Conservation (phyloP, 2,329 filamentous ascomycete species). For the Colletotrichum salicis region DNA sequence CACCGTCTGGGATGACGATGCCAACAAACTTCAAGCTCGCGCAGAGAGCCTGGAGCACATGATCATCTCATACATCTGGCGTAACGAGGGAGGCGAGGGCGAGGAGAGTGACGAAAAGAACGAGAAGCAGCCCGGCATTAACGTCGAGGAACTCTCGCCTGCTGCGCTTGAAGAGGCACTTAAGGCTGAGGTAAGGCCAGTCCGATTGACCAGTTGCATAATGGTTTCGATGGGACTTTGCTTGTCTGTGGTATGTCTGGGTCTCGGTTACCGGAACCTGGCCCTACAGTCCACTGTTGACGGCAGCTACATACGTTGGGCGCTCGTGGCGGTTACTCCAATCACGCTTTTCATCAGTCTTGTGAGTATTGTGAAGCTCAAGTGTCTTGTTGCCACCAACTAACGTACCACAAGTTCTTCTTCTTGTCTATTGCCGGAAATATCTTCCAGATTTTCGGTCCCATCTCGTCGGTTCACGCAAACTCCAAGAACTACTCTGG, state of each 20-base stretch:
- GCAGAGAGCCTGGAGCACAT: slow-evolving; percentile 62
- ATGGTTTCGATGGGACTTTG: slow-evolving; percentile 63
- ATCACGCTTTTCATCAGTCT: slow-evolving; percentile 69
- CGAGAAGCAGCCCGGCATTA: slow-evolving; percentile 48
- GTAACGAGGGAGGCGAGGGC: slow-evolving; percentile 45
- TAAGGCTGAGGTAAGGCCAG: slow-evolving; percentile 55
- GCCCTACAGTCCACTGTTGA: slow-evolving; percentile 66
- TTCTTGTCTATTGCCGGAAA: slow-evolving; percentile 54
- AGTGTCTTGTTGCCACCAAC: neutral
- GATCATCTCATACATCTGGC: slow-evolving; percentile 69
- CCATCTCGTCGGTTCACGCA: slow-evolving; percentile 53
- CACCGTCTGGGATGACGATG: slow-evolving; percentile 73
- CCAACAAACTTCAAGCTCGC: slow-evolving; percentile 63
- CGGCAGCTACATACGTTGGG: slow-evolving; percentile 62
- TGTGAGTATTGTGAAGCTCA: slow-evolving; percentile 43
- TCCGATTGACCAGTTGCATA: slow-evolving; percentile 65
- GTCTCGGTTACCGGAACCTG: slow-evolving; percentile 65
- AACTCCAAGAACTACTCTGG: slow-evolving; percentile 59
- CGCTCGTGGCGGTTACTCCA: slow-evolving; percentile 62
- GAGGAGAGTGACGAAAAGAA: slow-evolving; percentile 55
- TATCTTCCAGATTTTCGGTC: slow-evolving; percentile 59
- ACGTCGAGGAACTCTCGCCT: slow-evolving; percentile 56
- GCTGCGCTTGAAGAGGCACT: slow-evolving; percentile 51
- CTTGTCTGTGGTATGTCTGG: slow-evolving; percentile 64
- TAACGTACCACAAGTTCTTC: slow-evolving; percentile 49